A percentile compares a stretch with the other conserved stretches of the same genome.
These are phyloP conservation scores for Paraconiothyrium sp. DNA, from an alignment of 2,329 filamentous ascomycete genomes.

Conservation along the genomic window DNA sequence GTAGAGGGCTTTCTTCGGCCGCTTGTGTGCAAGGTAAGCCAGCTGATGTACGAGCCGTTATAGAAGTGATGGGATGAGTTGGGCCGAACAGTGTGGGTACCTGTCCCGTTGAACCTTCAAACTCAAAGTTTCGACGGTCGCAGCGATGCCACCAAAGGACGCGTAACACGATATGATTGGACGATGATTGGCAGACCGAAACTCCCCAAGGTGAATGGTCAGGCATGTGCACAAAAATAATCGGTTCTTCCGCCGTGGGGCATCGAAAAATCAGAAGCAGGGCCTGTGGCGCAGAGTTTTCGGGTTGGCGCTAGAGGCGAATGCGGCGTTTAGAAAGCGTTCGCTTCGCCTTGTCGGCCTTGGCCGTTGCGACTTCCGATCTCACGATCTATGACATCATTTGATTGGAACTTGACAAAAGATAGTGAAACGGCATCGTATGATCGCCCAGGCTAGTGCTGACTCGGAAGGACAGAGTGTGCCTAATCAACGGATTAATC, in stretches of 20 bases:
- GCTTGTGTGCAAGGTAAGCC: not conserved
- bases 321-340: not conserved
- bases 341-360: not conserved
- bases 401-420: not conserved
- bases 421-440: slow-evolving; percentile 5
- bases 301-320: not conserved
- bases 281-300: slow-evolving; percentile 2
- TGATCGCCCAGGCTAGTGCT: not conserved
- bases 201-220: not conserved
- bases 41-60: not conserved
- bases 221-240: not conserved
- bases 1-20: not conserved
- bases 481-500: not conserved
- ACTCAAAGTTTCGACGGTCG: not conserved
- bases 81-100: slow-evolving; percentile 6
- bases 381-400: slow-evolving; percentile 16
- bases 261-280: not conserved
- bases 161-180: not conserved
- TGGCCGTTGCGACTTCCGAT: not conserved
- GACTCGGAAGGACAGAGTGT: not conserved
- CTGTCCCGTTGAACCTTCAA: not conserved
- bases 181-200: not conserved
- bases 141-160: not conserved
- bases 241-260: not conserved
- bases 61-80: not conserved